These are phyloP conservation scores for Pseudocercospora fijiensis DNA, from an alignment of 2,329 filamentous ascomycete species.

Conservation along the genomic window DNA sequence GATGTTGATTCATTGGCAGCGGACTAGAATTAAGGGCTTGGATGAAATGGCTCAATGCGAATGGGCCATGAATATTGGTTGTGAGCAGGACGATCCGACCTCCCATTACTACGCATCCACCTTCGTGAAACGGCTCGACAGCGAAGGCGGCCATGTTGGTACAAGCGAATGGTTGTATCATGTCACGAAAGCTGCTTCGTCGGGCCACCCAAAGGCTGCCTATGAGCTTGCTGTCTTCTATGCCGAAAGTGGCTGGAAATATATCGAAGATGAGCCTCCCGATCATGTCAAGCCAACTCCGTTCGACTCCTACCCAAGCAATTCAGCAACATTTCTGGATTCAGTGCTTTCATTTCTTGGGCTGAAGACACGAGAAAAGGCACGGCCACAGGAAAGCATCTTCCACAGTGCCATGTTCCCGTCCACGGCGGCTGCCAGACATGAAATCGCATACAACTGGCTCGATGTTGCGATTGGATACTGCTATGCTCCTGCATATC, in stretches of 20 bases:
- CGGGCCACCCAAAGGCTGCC: conserved; percentile 42
- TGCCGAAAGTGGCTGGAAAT: conserved; percentile 34
- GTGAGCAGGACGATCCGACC: conserved; percentile 46
- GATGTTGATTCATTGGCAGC: conserved; percentile 26
- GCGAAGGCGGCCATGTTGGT: conserved; percentile 25
- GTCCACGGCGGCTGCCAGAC: conserved; percentile 26
- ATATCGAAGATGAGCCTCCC: conserved; percentile 38
- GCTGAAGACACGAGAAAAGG: neutral
- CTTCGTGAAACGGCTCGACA: conserved; percentile 25
- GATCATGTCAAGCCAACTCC: conserved; percentile 37
- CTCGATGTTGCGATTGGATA: conserved; percentile 23
- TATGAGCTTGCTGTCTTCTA: conserved; percentile 45
- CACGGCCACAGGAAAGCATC: conserved; percentile 23
- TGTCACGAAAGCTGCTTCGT: conserved; percentile 48
- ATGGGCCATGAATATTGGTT: conserved; percentile 39
- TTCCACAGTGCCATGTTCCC: conserved; percentile 35
- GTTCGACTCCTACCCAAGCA: conserved; percentile 34
- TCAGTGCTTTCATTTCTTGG: conserved; percentile 11
- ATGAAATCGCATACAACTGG: conserved; percentile 33
- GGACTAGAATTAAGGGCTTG: conserved; percentile 12
- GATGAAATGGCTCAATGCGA: conserved; percentile 30
- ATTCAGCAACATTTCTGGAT: neutral
- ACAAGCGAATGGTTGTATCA: conserved; percentile 45
- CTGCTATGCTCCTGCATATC: conserved; percentile 33
- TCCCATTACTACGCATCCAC: conserved; percentile 41